Conservation (phyloP, 1,284 basidiomycete genomes). For the Malassezia pachydermatis region DNA sequence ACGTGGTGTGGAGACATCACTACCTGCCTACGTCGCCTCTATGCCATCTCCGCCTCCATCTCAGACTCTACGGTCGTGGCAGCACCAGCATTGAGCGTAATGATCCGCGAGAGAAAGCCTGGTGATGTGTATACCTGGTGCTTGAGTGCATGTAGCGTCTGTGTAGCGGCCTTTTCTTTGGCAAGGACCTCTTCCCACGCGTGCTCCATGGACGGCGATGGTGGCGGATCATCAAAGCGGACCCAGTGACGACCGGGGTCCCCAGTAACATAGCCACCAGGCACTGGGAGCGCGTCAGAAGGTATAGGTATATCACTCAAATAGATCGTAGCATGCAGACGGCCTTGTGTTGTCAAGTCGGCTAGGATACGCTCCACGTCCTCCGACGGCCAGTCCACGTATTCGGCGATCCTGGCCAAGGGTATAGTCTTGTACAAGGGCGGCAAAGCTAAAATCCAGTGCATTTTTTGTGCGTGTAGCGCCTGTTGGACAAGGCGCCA, state of each 20-base stretch:
- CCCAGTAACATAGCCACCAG: neutral
- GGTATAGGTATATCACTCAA: too few species aligned
- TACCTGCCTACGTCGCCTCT: too few species aligned
- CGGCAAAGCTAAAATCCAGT: constrained; percentile 65
- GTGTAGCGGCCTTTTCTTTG: neutral
- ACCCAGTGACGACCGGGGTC: neutral
- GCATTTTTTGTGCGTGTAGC: constrained; percentile 56
- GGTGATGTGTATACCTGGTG: neutral
- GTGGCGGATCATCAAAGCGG: neutral
- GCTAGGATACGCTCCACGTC: too few species aligned
- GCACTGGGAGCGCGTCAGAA: too few species aligned
- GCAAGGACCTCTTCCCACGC: neutral
- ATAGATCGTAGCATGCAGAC: too few species aligned
- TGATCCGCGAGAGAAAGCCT: neutral
- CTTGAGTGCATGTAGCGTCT: neutral
- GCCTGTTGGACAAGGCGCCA: constrained; percentile 33
- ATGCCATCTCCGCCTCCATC: too few species aligned
- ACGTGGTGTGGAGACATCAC: too few species aligned
- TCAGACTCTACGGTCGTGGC: too few species aligned
- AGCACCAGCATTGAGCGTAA: too few species aligned
- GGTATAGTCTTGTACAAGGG: constrained; percentile 66
- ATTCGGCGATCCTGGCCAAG: too few species aligned
- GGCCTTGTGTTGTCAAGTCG: too few species aligned
- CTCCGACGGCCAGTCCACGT: too few species aligned
- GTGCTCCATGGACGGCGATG: neutral